Percentiles rank a stretch among this genome's conserved stretches.
Evolutionary conservation across 345 rosid species (phyloP).

Genomic region (Luvunga scandens): DNA sequence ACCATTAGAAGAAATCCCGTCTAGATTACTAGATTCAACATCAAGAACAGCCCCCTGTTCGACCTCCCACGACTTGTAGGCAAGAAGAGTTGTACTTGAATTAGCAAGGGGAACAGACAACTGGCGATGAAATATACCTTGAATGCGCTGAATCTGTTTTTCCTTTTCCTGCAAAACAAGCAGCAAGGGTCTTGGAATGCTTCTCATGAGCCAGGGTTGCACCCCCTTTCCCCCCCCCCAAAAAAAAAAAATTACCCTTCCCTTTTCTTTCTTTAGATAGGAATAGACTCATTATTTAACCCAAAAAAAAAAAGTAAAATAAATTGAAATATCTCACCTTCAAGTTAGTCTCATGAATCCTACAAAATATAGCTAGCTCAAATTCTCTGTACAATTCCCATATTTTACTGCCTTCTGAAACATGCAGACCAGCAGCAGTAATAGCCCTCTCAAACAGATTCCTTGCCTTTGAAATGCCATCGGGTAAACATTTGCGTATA

Average conservation of each 20-base stretch:
- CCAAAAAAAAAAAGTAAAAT: slow-evolving; percentile 8
- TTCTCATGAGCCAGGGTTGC: too few relatives aligned
- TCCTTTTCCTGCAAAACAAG: slow-evolving; percentile 52
- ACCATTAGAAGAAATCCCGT: slow-evolving; percentile 60
- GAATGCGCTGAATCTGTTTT: slow-evolving; percentile 59
- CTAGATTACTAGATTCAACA: slow-evolving; percentile 50
- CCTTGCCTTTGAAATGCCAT: slow-evolving; percentile 72
- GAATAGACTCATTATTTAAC: not conserved
- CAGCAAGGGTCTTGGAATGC: slow-evolving; percentile 1
- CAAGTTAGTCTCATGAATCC: too few relatives aligned
- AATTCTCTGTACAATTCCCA: slow-evolving; percentile 83
- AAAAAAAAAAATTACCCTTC: too few relatives aligned
- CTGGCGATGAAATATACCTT: slow-evolving; percentile 73
- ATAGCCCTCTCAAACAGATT: slow-evolving; percentile 86
- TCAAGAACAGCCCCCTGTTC: slow-evolving; percentile 64
- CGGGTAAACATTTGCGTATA: slow-evolving; percentile 48
- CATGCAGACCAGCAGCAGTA: slow-evolving; percentile 80
- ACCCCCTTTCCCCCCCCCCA: too few relatives aligned
- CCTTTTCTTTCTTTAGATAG: not conserved
- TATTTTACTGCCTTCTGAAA: slow-evolving; percentile 70
- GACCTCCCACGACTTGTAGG: slow-evolving; percentile 85
- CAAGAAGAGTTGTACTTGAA: slow-evolving; percentile 52
- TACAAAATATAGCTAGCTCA: too few relatives aligned
- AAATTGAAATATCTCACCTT: too few relatives aligned
- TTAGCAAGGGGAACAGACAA: slow-evolving; percentile 69